Percentiles rank a stretch among this genome's conserved stretches.
Conservation (phyloP, 1,139 yeast species). For the Kodamaea sp. region DNA sequence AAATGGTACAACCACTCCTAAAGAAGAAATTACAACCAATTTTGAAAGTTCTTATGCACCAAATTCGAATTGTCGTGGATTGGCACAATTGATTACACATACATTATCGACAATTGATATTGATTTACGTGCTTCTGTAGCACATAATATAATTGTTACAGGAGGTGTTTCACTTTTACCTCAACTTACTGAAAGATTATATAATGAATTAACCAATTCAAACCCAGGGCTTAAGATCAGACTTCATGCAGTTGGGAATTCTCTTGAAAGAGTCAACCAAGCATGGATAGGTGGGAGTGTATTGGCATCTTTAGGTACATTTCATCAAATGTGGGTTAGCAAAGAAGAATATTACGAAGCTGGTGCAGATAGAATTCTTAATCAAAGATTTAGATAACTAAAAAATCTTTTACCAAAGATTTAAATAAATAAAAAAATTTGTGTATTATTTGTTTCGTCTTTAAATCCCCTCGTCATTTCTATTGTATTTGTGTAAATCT, state of each 20-base stretch:
- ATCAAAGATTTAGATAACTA: constrained; percentile 63
- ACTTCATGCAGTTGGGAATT: constrained; percentile 82
- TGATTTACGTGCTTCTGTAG: constrained; percentile 84
- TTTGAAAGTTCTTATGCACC: constrained; percentile 8
- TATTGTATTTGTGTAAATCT: no score
- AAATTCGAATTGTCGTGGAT: constrained; percentile 35
- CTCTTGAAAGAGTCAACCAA: constrained; percentile 77
- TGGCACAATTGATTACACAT: constrained; percentile 67
- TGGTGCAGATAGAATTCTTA: constrained; percentile 75
- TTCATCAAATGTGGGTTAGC: constrained; percentile 96
- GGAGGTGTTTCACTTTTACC: constrained; percentile 90
- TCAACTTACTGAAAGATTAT: constrained; percentile 78
- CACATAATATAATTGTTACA: constrained; percentile 87
- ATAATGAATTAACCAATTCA: constrained; percentile 64
- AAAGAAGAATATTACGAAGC: constrained; percentile 88
- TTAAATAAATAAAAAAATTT: constrained; percentile 1
- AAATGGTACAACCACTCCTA: background rate
- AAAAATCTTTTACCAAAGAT: background rate
- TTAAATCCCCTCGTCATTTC: no score
- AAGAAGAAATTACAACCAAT: constrained; percentile 12
- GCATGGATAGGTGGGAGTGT: constrained; percentile 97
- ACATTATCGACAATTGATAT: constrained; percentile 75
- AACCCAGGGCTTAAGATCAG: constrained; percentile 93
- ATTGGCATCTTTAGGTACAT: constrained; percentile 86
- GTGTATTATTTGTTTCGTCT: background rate